A percentile compares a stretch with the other conserved stretches of the same genome.
These are phyloP conservation scores for Parachaetomium inaequale DNA, from an alignment of 495 filamentous ascomycete species.

Conservation along the genomic window DNA sequence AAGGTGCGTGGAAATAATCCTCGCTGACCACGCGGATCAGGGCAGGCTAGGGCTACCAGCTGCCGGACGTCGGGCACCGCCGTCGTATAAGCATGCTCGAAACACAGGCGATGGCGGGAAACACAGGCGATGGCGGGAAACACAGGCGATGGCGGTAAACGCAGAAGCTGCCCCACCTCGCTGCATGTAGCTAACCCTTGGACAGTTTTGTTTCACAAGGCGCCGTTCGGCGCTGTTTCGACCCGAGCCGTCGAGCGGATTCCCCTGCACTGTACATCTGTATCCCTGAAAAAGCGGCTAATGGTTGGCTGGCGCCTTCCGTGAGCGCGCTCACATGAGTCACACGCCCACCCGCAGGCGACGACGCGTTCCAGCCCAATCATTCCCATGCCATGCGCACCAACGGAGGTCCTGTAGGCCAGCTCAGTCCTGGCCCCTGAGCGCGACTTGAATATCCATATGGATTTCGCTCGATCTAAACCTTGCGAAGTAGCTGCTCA, in stretches of 20 bases:
- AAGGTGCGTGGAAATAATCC: neutral
- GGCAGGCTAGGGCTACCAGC: neutral
- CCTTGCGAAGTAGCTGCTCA: constrained; percentile 8
- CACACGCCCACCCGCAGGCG: neutral
- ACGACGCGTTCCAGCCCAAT: constrained; percentile 12
- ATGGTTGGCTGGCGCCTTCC: constrained; percentile 1
- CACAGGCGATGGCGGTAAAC: too few species aligned
- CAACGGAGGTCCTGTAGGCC: constrained; percentile 6
- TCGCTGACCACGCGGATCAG: neutral
- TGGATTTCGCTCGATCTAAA: constrained; percentile 3
- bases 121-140: too few species aligned
- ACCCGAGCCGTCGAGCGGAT: neutral
- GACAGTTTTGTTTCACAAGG: neutral
- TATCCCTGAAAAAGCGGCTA: constrained; percentile 4
- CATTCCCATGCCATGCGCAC: constrained; percentile 1
- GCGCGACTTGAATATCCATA: constrained; percentile 6
- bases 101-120: constrained; percentile 2
- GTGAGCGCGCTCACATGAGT: neutral
- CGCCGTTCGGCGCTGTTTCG: neutral
- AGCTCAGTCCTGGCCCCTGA: constrained; percentile 8
- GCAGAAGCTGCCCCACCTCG: neutral
- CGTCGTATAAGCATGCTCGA: neutral
- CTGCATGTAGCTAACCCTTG: neutral
- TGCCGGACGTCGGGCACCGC: neutral
- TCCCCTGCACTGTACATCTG: neutral